phyloP scores from a whole-genome alignment of 768 basidiomycete species.

The Infundibulicybe gibba region DNA sequence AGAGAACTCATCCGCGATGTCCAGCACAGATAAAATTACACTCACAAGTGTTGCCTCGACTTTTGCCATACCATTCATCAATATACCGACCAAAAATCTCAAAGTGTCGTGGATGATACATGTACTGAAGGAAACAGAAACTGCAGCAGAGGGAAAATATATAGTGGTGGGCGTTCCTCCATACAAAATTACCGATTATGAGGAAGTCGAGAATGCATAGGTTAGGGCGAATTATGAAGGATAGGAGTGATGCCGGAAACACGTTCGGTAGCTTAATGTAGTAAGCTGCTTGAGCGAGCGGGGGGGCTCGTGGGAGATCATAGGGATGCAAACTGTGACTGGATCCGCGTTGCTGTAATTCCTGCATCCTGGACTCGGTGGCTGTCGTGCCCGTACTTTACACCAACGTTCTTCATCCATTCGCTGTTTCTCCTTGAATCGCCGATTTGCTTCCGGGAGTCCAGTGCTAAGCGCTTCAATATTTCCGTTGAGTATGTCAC shows the following conservation, averaged over 20 bases:
- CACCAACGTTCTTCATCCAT: slow-evolving; percentile 83
- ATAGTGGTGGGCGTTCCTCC: slow-evolving; percentile 8
- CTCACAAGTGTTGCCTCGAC: too few species aligned
- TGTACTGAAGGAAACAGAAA: too few species aligned
- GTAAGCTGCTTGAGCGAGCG: too few species aligned
- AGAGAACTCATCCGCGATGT: too few species aligned
- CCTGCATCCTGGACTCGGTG: slow-evolving; percentile 89
- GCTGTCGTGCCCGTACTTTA: slow-evolving; percentile 86
- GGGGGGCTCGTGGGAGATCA: slow-evolving; percentile 6
- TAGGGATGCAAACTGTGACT: slow-evolving; percentile 65
- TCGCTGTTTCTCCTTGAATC: slow-evolving; percentile 47
- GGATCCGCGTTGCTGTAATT: slow-evolving; percentile 79
- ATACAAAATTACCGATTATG: slow-evolving; percentile 8
- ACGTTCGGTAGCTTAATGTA: slow-evolving; percentile 14
- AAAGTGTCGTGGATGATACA: slow-evolving; percentile 18
- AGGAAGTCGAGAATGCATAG: slow-evolving; percentile 20
- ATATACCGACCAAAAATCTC: slow-evolving; percentile 9
- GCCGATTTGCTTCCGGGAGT: slow-evolving; percentile 56
- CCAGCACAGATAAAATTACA: too few species aligned
- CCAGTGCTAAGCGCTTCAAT: slow-evolving; percentile 67
- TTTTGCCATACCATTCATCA: slow-evolving; percentile 5
- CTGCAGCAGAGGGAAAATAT: slow-evolving; percentile 15
- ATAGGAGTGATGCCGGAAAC: slow-evolving; percentile 19
- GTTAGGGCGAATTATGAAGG: slow-evolving; percentile 18
- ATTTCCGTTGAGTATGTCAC: slow-evolving; percentile 68